These are phyloP conservation scores for Penicillium sp. DNA, from an alignment of 2,329 filamentous ascomycete species.

Conservation along the genomic window DNA sequence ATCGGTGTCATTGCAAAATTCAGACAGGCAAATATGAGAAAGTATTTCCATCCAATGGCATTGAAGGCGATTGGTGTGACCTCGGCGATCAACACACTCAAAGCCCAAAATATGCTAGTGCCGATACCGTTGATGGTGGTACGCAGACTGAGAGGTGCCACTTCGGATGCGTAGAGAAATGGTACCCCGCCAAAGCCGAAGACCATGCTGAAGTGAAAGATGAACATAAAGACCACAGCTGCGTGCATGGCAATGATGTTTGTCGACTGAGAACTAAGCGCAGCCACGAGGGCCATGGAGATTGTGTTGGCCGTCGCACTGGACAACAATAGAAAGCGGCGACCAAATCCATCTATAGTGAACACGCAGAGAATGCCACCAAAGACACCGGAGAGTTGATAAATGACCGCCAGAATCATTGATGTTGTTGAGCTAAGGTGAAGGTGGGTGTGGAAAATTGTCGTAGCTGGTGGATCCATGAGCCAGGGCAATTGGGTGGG, in stretches of 20 bases:
- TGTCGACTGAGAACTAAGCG: constrained; percentile 10
- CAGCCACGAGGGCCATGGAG: constrained; percentile 13
- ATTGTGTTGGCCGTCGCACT: constrained; percentile 12
- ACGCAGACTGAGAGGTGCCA: constrained; percentile 45
- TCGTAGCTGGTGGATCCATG: constrained; percentile 9
- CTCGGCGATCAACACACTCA: constrained; percentile 39
- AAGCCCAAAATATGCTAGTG: constrained; percentile 45
- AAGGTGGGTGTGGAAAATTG: constrained; percentile 17
- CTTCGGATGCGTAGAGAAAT: constrained; percentile 60
- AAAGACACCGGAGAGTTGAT: constrained; percentile 12
- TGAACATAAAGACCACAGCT: constrained; percentile 56
- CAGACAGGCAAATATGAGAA: constrained; percentile 45
- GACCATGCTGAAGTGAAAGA: constrained; percentile 60
- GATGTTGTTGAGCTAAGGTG: constrained; percentile 9
- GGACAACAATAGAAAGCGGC: constrained; percentile 11
- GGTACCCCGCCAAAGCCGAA: constrained; percentile 60
- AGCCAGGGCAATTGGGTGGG: neutral
- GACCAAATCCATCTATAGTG: constrained; percentile 16
- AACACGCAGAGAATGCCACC: constrained; percentile 15
- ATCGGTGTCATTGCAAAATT: constrained; percentile 33
- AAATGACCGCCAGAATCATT: constrained; percentile 12
- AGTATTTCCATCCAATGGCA: constrained; percentile 49
- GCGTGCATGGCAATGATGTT: constrained; percentile 12
- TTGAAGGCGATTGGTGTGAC: constrained; percentile 39
- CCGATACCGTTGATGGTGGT: constrained; percentile 56